Evolutionary conservation across 495 filamentous ascomycete species (phyloP), one percentile per base, ranked within the genome.

Genomic region (Penicillium malachiteum): DNA sequence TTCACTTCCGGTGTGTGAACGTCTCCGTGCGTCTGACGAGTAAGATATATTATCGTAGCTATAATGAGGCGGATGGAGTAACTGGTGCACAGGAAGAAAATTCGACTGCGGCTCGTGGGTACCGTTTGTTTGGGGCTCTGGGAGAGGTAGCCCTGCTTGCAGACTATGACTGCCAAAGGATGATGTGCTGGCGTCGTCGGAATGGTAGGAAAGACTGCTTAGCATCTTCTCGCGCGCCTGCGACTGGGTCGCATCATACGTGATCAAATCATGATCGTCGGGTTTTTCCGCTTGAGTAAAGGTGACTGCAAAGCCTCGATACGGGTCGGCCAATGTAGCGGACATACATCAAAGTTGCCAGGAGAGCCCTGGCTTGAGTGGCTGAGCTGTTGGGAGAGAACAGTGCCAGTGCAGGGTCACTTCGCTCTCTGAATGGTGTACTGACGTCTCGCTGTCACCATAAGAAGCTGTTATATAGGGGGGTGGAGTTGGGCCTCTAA

Each of bases 281-380:
- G 48, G 34, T 52, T 63, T 58, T 7, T 45, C 53, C 17, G 52
- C 37, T 13, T 68, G 63, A 55, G 72, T 55, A 55, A 68, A 75
- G 33, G 70, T 65, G 58, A 72, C 69, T 50, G 68, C 63, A 63
- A 69, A 75, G 62, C 66, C 68, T 70, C 68, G 64, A 61, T 74
- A 78, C 56, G 72, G 68, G 62, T 74, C 65, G 55, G 68, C 69
- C 60, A 75, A 69, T 66, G 65, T 70, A 58, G 64, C 71, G 62
- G 73, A 69, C 73, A 75, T 73, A 63, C 71, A 73, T 70, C 67
- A 62, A 69, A 63, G 53, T 66, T 63, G 71, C 73, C 68, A 76
- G 74, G 73, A 66, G 52, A 55, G 68, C 68, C 70, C 72, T 63
- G 65, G 68, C 68, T 26, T 46, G 26, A 48, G 35, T 57, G 48